Percentiles rank a stretch among this genome's conserved stretches.
Conservation (phyloP, 2,329 filamentous ascomycete genomes). For the Pyrenochaeta sp. region DNA sequence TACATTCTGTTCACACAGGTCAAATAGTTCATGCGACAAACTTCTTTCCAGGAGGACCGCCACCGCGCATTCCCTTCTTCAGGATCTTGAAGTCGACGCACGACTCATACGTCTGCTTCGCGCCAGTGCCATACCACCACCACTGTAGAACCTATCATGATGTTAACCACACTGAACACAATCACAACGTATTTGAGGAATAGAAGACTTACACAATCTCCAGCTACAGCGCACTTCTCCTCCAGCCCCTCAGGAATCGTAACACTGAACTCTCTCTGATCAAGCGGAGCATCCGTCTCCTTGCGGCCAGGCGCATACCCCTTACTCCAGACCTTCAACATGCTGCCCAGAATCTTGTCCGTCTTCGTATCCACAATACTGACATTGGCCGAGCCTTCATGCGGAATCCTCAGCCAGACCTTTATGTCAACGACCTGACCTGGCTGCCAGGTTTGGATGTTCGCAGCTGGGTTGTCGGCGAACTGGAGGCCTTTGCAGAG, state of each 20-base stretch:
- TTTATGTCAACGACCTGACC: slow-evolving; percentile 52
- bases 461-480: slow-evolving; percentile 62
- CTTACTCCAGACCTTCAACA: slow-evolving; percentile 37
- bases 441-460: slow-evolving; percentile 58
- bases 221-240: slow-evolving; percentile 54
- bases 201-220: slow-evolving; percentile 49
- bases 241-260: slow-evolving; percentile 59
- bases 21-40: slow-evolving; percentile 7
- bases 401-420: slow-evolving; percentile 59
- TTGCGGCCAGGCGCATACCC: slow-evolving; percentile 35
- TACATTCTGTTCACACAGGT: not conserved
- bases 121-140: slow-evolving; percentile 65
- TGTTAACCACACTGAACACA: not conserved
- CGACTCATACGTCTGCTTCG: slow-evolving; percentile 67
- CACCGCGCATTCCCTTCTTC: slow-evolving; percentile 6
- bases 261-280: slow-evolving; percentile 59
- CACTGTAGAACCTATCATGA: slow-evolving; percentile 60
- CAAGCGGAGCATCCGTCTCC: slow-evolving; percentile 43
- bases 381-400: slow-evolving; percentile 65
- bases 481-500: slow-evolving; percentile 67
- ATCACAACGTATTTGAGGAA: not conserved
- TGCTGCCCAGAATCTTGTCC: slow-evolving; percentile 59
- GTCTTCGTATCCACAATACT: slow-evolving; percentile 64
- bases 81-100: slow-evolving; percentile 64
- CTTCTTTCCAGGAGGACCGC: not conserved